Base-by-base conservation (phyloP, 2,329 filamentous ascomycete species). In the Plectosphaerella sp. region DNA sequence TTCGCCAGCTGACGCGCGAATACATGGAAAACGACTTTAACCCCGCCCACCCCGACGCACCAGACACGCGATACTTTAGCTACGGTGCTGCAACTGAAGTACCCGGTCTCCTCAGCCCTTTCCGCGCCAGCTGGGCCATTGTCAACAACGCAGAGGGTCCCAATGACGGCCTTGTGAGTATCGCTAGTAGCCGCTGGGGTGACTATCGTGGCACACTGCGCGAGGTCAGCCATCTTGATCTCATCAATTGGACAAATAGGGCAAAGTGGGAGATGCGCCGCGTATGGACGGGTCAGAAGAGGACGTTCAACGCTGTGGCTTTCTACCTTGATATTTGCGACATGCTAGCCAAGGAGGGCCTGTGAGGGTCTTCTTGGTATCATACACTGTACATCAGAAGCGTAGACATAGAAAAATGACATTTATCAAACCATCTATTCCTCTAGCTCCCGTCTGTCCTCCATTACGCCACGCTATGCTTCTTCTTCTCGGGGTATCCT, bases 261-360 rank as follows among this genome's bases (percentile, higher is more conserved):
- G 55, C 86, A 36, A 71, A 73, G 48, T 86, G 78, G 74, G 75
- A 75, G 41, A 60, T 81, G 42, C 68, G 86, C 74, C 72, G 68
- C 47, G 60, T 74, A 52, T 72, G 72, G 70, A 71, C 77, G 64
- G 83, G 83, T 1, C 72, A 76, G 55, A 71, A 73, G 59, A 74
- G 72, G 52, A 83, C 78, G 15, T 87, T 87, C 60, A 87, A 87
- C 61, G 84, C 84, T 3, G 76, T 87, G 52, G 84, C 84, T 0
- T 86, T 87, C 60, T 87, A 87, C 59, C 73, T 87, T 2, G 82
- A 78, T 54, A 82, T 87, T 60, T 78, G 78, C 11, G 80, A 89
- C 61, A 89, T 88, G 86, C 70, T 90, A 48, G 84, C 87, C 2
- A 86, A 84, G 60, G 85, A 89, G 62, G 84, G 81, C 2, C 55